Percentiles rank a stretch among this genome's conserved stretches.
Conservation (phyloP, 75 land plant genomes). For the Gnetum montanum region DNA sequence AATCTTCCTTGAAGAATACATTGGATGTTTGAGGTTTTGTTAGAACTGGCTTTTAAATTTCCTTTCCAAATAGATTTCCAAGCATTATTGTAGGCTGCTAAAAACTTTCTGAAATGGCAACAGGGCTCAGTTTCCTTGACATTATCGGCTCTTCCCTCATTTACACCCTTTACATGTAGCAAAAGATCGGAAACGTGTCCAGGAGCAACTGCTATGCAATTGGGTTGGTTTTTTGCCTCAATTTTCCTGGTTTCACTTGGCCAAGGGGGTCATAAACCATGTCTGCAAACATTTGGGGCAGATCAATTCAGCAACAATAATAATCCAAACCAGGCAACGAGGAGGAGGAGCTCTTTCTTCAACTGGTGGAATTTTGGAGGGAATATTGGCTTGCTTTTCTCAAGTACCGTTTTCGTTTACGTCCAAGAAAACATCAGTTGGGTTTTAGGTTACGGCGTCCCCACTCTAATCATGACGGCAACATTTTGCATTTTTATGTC, state of each 20-base stretch:
- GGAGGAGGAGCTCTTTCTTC: slow-evolving; percentile 18
- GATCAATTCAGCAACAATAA: slow-evolving; percentile 26
- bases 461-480: slow-evolving; percentile 17
- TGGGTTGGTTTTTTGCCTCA: slow-evolving; percentile 23
- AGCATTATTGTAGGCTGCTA: not conserved
- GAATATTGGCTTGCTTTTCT: not conserved
- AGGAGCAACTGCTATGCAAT: slow-evolving; percentile 8
- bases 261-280: slow-evolving; percentile 16
- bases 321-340: not conserved
- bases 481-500: slow-evolving; percentile 9
- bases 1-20: too few relatives aligned
- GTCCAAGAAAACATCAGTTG: slow-evolving; percentile 15
- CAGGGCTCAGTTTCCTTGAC: slow-evolving; percentile 34
- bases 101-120: not conserved
- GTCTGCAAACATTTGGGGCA: slow-evolving; percentile 17
- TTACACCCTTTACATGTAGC: slow-evolving; percentile 2
- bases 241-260: slow-evolving; percentile 22
- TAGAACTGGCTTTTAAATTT: too few relatives aligned
- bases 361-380: slow-evolving; percentile 26
- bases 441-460: slow-evolving; percentile 14
- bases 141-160: slow-evolving; percentile 23
- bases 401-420: slow-evolving; percentile 5
- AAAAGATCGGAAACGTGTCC: not conserved
- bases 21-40: too few relatives aligned
- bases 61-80: too few relatives aligned